Conservation (phyloP, 129 eudicot species). For the Helichrysum umbraculigerum region DNA sequence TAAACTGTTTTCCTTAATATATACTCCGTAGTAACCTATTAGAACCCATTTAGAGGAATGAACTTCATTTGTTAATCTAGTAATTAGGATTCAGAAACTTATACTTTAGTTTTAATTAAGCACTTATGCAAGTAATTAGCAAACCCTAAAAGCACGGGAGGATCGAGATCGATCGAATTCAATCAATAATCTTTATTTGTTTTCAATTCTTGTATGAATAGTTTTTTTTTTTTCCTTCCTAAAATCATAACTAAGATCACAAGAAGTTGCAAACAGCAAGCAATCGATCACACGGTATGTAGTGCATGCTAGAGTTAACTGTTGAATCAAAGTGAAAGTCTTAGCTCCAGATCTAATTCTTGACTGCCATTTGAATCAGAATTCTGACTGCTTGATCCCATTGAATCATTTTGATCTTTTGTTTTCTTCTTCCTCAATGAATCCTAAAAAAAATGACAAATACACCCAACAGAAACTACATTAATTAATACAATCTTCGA, state of each 20-base stretch:
- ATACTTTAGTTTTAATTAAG: too few species aligned
- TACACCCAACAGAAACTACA: neutral
- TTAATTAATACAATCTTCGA: neutral
- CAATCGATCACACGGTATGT: neutral
- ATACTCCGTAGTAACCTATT: neutral
- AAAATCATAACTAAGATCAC: constrained; percentile 7
- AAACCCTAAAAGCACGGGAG: neutral
- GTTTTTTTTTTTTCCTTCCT: neutral
- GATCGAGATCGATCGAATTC: neutral
- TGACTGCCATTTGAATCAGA: constrained; percentile 58
- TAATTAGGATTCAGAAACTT: too few species aligned
- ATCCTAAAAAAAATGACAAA: constrained; percentile 32
- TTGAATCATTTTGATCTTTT: constrained; percentile 40
- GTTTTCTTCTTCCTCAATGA: constrained; percentile 41
- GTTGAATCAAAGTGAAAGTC: constrained; percentile 49
- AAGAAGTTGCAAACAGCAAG: constrained; percentile 11
- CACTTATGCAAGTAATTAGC: neutral
- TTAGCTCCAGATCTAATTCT: constrained; percentile 79
- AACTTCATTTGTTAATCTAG: neutral
- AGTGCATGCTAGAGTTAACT: neutral
- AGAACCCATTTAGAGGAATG: neutral
- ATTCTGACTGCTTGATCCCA: constrained; percentile 49
- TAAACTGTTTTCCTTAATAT: neutral
- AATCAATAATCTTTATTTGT: neutral
- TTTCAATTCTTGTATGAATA: neutral